Base-by-base conservation (phyloP, 2,329 filamentous ascomycete genomes). In the Neonectria faginata region DNA sequence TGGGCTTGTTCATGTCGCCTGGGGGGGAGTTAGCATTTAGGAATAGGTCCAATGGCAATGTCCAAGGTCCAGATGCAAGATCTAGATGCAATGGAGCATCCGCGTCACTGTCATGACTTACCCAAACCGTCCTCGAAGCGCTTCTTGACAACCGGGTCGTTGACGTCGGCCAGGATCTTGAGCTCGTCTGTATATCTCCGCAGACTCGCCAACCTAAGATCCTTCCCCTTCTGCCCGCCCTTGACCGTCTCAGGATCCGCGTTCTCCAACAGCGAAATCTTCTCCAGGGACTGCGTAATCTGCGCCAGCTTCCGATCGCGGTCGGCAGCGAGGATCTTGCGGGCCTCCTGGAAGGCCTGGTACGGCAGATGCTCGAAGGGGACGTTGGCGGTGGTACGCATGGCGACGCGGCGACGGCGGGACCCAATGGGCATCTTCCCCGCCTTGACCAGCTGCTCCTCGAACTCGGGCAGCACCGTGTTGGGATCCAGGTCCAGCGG, bases 341-440 rank as follows among this genome's bases (percentile, higher is more conserved):
- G 89, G 44, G 96, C 96, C 82, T 97, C 94, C 81, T 99, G 96
- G 83, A 98, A 99, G 80, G 93, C 96, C 85, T 98, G 95, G 82
- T 97, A 99, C 18, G 96, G 96, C 70, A 99, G 84, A 77, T 95
- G 92, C 83, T 97, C 93, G 77, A 99, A 97, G 27, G 94, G 93
- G 54, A 97, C 82, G 73, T 91, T 86, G 67, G 85, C 81, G 41
- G 82, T 86, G 73, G 82, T 87, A 74, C 85, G 88, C 65, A 94
- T 79, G 29, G 92, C 92, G 29, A 89, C 88, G 77, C 95, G 91
- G 67, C 94, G 91, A 84, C 94, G 89, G 72, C 94, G 89, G 50
- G 94, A 97, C 55, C 94, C 94, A 73, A 97, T 84, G 57, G 93
- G 93, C 66, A 88, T 85, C 48, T 89, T 85, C 59, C 92, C 91